Evolutionary conservation across 2,329 filamentous ascomycete genomes (phyloP), one percentile per base, ranked within the genome.

Genomic region (Fusarium burgessii): DNA sequence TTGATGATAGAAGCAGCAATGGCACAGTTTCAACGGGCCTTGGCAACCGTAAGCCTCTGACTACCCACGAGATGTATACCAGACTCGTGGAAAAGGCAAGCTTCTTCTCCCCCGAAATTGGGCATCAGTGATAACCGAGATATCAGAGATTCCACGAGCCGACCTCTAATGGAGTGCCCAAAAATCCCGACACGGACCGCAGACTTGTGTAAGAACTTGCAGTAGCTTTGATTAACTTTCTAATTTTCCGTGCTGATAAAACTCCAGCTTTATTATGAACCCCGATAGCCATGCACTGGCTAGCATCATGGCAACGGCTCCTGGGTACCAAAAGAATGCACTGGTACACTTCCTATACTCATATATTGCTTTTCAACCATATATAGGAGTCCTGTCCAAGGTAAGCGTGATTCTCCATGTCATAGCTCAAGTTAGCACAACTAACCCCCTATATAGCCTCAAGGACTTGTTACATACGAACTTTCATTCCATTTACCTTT

Each of bases 221-320:
- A 7, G 10, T 1, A 15, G 5, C 10, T 5, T 3, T 0, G 0
- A 25, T 1, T 1, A 10, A 3, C 36, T n/a, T 27, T 27, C 2
- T 2, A 3, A 9, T 18, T 7, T 0, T 3, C 18, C 0, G 2
- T 18, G 2, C 11, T 61, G 2, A 61, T 13, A 2, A 0, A 4
- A 5, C 0, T 11, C 5, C 20, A 59, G 43, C 5, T 62, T 60
- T 1, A 11, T 35, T 1, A 32, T 38, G 4, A 20, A 60, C 11
- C 38, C 45, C 6, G 38, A 60, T 18, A 3, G 32, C 1, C 23
- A 60, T 15, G 9, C 15, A 2, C 1, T 62, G 5, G 43, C 18
- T 0, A 0, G 43, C 38, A 0, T 62, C 0, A 62, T 51, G 38
- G 6, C n/a, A 0, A 61, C 59, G 6, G 9, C 12, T 1, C 15